Base-by-base conservation (phyloP, 768 basidiomycete genomes). In the Russula virescens region DNA sequence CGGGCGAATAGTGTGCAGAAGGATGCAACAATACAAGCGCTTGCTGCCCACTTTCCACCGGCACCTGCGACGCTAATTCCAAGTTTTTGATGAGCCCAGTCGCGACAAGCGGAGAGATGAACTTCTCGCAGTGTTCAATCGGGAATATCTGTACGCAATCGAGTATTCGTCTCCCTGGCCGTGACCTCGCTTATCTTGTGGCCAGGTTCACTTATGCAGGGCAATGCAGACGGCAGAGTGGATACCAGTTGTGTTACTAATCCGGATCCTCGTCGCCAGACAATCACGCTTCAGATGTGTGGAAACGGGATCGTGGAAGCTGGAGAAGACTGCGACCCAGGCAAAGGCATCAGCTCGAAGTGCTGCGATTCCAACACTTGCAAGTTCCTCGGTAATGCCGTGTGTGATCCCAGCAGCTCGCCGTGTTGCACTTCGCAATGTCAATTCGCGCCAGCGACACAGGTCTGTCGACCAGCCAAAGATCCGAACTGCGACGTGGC, bases 291-390 rank as follows among this genome's bases (percentile, higher is more conserved):
- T 21, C 79, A 88, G 67, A 87, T 86, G 85, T 89, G 87, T 69
- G 88, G 89, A 28, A 91, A 92, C 73, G 90, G 90, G 54, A 91
- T 92, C 64, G 84, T 90, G 55, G 89, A 91, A 71, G 72, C 68
- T 0, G 92, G 90, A 34, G 93, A 96, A 75, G 88, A 94, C 43
- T 94, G 93, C 71, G 92, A 96, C 73, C 91, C 92, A 0, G 89
- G 89, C 34, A 68, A 71, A 40, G 86, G 83, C 57, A 70, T 77
- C 13, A 75, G 76, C 47, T 84, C 84, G 5, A 74, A 80, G 2
- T 94, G 92, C 75, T 94, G 92, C 76, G 83, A 94, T 73, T 66
- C 82, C 4, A 68, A 75, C 23, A 87, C 86, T 11, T 92, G 89
- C 78, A 89, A 89, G 74, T 90, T 93, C 78, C 81, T 71, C 52